Evolutionary conservation across 805 yeast species (phyloP).

Genomic region (Metschnikowia picachoensis): DNA sequence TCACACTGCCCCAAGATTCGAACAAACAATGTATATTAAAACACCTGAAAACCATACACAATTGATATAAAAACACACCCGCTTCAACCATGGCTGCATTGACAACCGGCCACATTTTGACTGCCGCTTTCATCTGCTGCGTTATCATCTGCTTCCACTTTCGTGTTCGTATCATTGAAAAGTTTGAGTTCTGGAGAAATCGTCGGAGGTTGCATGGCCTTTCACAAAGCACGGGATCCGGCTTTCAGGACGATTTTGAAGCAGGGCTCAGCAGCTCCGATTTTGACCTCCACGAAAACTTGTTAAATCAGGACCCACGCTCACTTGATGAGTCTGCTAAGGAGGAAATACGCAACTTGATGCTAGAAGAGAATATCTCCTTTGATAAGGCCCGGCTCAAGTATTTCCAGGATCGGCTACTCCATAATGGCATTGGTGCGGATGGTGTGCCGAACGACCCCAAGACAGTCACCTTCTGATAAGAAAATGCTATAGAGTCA

Average conservation of each 20-base stretch:
- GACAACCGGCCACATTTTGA: conserved; percentile 17
- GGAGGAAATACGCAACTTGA: conserved; percentile 46
- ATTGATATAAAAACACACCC: no score
- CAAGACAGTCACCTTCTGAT: conserved; percentile 48
- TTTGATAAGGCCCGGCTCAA: conserved; percentile 70
- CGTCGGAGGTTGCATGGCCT: conserved; percentile 15
- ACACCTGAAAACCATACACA: no score
- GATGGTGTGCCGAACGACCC: conserved; percentile 72
- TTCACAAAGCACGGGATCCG: conserved; percentile 5
- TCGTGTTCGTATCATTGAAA: conserved; percentile 22
- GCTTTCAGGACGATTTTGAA: conserved; percentile 42
- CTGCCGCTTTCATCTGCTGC: conserved; percentile 16
- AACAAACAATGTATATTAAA: no score
- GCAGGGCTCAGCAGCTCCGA: conserved; percentile 56
- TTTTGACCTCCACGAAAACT: conserved; percentile 48
- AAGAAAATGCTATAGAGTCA: background rate
- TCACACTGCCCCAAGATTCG: no score
- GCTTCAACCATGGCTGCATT: background rate
- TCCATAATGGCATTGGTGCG: conserved; percentile 43
- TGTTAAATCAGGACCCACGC: conserved; percentile 49
- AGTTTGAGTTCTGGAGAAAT: conserved; percentile 5
- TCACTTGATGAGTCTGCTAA: conserved; percentile 53
- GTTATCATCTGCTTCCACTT: conserved; percentile 29
- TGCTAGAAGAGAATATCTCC: conserved; percentile 46
- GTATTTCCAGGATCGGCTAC: conserved; percentile 45